phyloP scores from a whole-genome alignment of 768 basidiomycete genomes.

The Coprinopsis sp. region DNA sequence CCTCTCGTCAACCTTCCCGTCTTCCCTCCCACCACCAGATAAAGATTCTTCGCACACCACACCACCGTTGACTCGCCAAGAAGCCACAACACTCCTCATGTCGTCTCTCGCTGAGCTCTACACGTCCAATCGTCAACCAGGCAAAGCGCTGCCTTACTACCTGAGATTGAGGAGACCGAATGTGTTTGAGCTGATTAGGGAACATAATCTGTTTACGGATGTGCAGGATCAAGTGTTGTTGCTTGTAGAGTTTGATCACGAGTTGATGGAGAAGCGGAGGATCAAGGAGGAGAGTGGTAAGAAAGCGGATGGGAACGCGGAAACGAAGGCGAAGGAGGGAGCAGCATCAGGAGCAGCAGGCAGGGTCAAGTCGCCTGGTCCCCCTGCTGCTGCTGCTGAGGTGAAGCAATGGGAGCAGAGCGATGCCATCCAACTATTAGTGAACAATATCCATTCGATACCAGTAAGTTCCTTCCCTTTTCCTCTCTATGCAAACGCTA shows the following conservation, averaged over 20 bases:
- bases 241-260: slow-evolving; percentile 92
- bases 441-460: slow-evolving; percentile 94
- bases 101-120: slow-evolving; percentile 91
- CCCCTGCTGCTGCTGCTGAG: slow-evolving; percentile 26
- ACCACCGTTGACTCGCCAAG: slow-evolving; percentile 34
- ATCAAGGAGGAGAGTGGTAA: slow-evolving; percentile 30
- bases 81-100: slow-evolving; percentile 64
- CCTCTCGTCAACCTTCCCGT: too few species aligned
- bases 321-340: slow-evolving; percentile 23
- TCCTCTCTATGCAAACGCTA: background rate
- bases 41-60: slow-evolving; percentile 44
- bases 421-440: slow-evolving; percentile 80
- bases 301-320: slow-evolving; percentile 36
- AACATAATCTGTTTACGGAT: slow-evolving; percentile 90
- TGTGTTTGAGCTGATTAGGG: slow-evolving; percentile 91
- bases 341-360: slow-evolving; percentile 1
- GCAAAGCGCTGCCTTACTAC: slow-evolving; percentile 89
- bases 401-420: slow-evolving; percentile 39
- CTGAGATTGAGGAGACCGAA: slow-evolving; percentile 80
- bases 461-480: slow-evolving; percentile 54
- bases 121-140: slow-evolving; percentile 83
- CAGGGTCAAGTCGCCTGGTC: background rate
- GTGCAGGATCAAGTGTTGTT: slow-evolving; percentile 91
- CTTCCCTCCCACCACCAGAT: too few species aligned
- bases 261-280: slow-evolving; percentile 62